Evolutionary conservation across 2,329 filamentous ascomycete species (phyloP).

Genomic region (Tolypocladium endophyticum): DNA sequence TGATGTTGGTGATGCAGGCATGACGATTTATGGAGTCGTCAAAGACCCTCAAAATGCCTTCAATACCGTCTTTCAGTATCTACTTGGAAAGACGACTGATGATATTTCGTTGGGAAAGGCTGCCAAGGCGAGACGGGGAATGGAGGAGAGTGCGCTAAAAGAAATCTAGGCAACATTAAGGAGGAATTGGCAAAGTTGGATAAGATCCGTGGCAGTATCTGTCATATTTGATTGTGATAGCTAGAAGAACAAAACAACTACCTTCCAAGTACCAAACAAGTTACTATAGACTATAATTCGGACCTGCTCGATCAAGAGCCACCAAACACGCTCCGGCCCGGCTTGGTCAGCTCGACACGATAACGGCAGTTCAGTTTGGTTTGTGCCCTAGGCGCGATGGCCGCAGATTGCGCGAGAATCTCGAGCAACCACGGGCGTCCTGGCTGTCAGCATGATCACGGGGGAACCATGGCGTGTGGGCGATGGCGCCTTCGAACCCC

Average conservation of each 20-base stretch:
- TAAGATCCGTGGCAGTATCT: background rate
- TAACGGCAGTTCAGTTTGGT: no score
- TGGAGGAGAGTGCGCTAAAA: background rate
- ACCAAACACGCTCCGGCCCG: no score
- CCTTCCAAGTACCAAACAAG: no score
- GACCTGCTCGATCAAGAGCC: no score
- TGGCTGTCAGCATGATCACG: no score
- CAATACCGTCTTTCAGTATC: background rate
- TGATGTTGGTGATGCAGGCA: background rate
- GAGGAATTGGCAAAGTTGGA: background rate
- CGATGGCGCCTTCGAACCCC: no score
- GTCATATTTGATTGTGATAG: background rate
- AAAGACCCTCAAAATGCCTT: background rate
- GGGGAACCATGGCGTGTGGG: no score
- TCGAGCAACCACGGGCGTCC: no score
- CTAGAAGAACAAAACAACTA: background rate
- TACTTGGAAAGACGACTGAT: background rate
- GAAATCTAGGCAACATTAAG: background rate
- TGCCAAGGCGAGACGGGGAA: background rate
- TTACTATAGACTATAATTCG: no score
- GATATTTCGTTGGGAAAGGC: background rate
- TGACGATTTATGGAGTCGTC: background rate
- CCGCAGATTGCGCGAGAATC: no score
- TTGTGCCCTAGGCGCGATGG: no score
- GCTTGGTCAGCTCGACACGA: no score